Evolutionary conservation across 495 filamentous ascomycete genomes (phyloP), one percentile per base, ranked within the genome.

Genomic region (Aspergillus conjunctus): DNA sequence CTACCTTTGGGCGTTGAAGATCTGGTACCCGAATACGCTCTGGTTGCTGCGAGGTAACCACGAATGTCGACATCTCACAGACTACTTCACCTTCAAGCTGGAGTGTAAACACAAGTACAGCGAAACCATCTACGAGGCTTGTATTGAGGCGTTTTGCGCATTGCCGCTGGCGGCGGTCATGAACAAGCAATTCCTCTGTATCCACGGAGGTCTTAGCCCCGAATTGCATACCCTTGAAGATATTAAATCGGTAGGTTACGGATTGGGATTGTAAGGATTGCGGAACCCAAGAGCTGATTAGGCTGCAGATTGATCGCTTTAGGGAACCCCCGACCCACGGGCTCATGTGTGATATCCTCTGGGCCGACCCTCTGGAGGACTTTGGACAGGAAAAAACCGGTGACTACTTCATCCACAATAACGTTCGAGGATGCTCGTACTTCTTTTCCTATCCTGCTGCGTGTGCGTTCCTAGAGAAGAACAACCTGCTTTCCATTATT

Each of bases 121-220:
- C 51, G 94, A 97, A 77, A 84, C 83, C 64, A 87, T 98, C 60
- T 98, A 98, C 73, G 94, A 98, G 74, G 94, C 94, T 39, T 97
- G 94, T 77, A 93, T 97, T 86, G 92, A 97, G 60, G 93, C 94
- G 32, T 98, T 98, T 83, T 98, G 94, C 73, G 81, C 88, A 65
- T 81, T 98, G 66, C 94, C 94, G 50, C 81, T 98, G 72, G 94
- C 94, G 61, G 94, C 94, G 17, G 87, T 98, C 59, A 98, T 98
- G 94, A 98, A 98, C 83, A 98, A 98, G 81, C 94, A 98, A 66
- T 98, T 98, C 74, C 79, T 98, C 67, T 98, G 94, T 75, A 98
- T 98, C 63, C 94, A 98, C 71, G 94, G 94, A 63, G 94, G 94
- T 51, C 79, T 98, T 63, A 96, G 92, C 68, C 94, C 94, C 7